phyloP scores from a whole-genome alignment of 768 basidiomycete species.

The Lactarius sanguifluus region DNA sequence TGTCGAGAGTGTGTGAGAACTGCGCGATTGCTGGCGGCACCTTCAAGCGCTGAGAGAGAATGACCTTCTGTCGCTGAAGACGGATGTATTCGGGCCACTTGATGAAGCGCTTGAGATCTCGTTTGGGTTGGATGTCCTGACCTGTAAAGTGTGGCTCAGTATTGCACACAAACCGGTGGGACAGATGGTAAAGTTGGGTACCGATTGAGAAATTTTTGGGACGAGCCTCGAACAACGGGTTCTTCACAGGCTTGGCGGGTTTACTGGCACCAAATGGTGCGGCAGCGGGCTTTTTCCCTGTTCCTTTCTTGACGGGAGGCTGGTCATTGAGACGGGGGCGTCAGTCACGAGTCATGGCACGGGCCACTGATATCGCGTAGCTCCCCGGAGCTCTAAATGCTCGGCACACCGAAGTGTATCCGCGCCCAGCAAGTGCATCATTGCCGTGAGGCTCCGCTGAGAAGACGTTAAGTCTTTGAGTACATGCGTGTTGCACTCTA shows the following conservation, averaged over 20 bases:
- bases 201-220: slow-evolving; percentile 97
- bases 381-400: slow-evolving; percentile 54
- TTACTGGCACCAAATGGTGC: slow-evolving; percentile 83
- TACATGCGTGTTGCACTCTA: slow-evolving; percentile 15
- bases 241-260: slow-evolving; percentile 74
- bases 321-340: slow-evolving; percentile 89
- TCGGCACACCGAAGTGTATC: slow-evolving; percentile 27
- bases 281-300: slow-evolving; percentile 82
- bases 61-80: slow-evolving; percentile 97
- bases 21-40: slow-evolving; percentile 98
- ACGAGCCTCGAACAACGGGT: slow-evolving; percentile 90
- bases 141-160: slow-evolving; percentile 47
- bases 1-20: slow-evolving; percentile 85
- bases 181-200: slow-evolving; percentile 39
- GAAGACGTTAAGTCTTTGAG: slow-evolving; percentile 14
- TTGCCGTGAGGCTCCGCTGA: slow-evolving; percentile 44
- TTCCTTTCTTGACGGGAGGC: slow-evolving; percentile 71
- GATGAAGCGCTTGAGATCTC: slow-evolving; percentile 94
- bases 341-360: slow-evolving; percentile 35
- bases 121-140: slow-evolving; percentile 87
- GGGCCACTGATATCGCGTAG: slow-evolving; percentile 37
- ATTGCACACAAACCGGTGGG: neutral
- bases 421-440: slow-evolving; percentile 49
- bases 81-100: slow-evolving; percentile 99
- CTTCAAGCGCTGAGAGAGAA: slow-evolving; percentile 96